Percentiles rank a stretch among this genome's conserved stretches.
Conservation (phyloP, 106 monocot genomes). For the Apostasia shenzhenica region DNA sequence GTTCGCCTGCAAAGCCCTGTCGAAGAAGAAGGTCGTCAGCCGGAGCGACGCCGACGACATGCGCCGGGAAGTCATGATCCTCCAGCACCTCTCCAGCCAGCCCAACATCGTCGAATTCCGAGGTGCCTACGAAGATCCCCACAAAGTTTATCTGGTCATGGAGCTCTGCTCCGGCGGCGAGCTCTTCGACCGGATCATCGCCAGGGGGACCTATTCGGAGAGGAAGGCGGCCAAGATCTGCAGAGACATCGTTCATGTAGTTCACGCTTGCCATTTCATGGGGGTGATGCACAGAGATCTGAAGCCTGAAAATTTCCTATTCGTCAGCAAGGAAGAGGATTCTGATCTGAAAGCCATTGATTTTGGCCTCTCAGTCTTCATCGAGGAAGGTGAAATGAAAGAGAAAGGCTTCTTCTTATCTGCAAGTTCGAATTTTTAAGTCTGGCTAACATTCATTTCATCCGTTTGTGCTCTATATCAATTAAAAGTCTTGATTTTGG, state of each 20-base stretch:
- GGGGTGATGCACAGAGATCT: slow-evolving; percentile 71
- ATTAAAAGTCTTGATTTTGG: background rate
- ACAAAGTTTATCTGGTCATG: slow-evolving; percentile 57
- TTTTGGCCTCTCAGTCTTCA: slow-evolving; percentile 74
- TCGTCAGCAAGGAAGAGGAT: slow-evolving; percentile 33
- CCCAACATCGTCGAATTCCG: slow-evolving; percentile 65
- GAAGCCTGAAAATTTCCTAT: slow-evolving; percentile 69
- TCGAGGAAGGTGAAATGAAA: slow-evolving; percentile 41
- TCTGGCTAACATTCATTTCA: background rate
- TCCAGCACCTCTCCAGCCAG: slow-evolving; percentile 64
- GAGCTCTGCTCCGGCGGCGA: slow-evolving; percentile 74
- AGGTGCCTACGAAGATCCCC: slow-evolving; percentile 52
- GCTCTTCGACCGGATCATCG: slow-evolving; percentile 64
- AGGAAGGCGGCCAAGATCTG: slow-evolving; percentile 33
- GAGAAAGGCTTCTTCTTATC: no score
- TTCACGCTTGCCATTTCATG: slow-evolving; percentile 78
- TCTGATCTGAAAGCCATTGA: slow-evolving; percentile 54
- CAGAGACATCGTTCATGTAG: slow-evolving; percentile 48
- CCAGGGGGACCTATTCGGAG: slow-evolving; percentile 55
- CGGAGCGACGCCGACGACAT: slow-evolving; percentile 37
- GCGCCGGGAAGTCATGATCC: slow-evolving; percentile 52
- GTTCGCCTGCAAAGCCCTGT: slow-evolving; percentile 64
- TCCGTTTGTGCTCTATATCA: background rate
- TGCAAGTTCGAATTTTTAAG: no score
- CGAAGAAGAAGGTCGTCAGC: slow-evolving; percentile 44